Evolutionary conservation across 140 eudicot genomes (phyloP).

Genomic region (Anethum foeniculum): DNA sequence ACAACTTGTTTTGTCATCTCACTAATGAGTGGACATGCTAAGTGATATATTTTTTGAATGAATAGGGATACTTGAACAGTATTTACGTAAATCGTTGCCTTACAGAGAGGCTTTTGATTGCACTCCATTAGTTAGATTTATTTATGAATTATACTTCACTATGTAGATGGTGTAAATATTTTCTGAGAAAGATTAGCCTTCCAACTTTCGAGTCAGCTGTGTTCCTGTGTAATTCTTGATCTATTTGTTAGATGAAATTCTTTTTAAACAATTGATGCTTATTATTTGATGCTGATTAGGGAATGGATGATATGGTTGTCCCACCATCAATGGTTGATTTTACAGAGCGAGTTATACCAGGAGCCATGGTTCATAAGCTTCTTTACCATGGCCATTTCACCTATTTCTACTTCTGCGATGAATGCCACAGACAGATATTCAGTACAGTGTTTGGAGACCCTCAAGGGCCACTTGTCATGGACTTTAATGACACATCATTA

Average conservation of each 20-base stretch:
- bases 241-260: neutral
- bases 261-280: neutral
- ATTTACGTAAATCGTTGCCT: neutral
- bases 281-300: constrained; percentile 29
- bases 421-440: constrained; percentile 79
- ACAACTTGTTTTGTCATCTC: neutral
- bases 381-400: constrained; percentile 84
- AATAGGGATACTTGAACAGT: neutral
- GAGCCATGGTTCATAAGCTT: constrained; percentile 82
- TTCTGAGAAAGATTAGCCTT: neutral
- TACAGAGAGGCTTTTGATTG: neutral
- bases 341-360: constrained; percentile 64
- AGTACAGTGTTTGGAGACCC: constrained; percentile 65
- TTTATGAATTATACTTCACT: neutral
- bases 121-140: neutral
- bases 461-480: constrained; percentile 56
- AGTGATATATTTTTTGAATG: neutral
- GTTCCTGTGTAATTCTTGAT: neutral
- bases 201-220: neutral
- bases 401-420: constrained; percentile 71
- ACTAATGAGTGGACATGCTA: neutral
- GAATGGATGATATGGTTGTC: constrained; percentile 72
- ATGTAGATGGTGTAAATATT: neutral
- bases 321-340: constrained; percentile 76
- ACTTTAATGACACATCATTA: constrained; percentile 18